Evolutionary conservation across 2,329 filamentous ascomycete genomes (phyloP).

Genomic region (Fusarium tricinctum): DNA sequence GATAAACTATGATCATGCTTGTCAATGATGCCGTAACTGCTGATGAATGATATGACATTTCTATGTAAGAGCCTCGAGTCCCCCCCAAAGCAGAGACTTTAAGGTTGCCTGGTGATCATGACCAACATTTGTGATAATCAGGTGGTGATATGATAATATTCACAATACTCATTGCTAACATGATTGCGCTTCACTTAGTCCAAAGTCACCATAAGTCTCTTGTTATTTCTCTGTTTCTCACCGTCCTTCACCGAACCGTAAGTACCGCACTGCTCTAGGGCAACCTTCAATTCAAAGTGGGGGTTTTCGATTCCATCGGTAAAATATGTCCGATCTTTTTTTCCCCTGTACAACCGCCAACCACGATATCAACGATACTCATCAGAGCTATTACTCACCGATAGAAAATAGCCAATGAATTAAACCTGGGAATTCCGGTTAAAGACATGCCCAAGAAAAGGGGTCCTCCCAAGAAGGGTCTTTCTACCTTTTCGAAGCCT

Average conservation of each 20-base stretch:
- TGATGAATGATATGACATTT: constrained; percentile 41
- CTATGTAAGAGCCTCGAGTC: constrained; percentile 30
- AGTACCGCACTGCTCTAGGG: constrained; percentile 9
- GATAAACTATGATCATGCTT: constrained; percentile 39
- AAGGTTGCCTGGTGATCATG: constrained; percentile 11
- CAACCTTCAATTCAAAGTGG: constrained; percentile 30
- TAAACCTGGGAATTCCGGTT: constrained; percentile 4
- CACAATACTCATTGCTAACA: constrained; percentile 27
- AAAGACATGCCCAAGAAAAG: constrained; percentile 48
- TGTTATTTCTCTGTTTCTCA: background rate
- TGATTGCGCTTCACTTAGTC: background rate
- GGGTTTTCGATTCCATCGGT: constrained; percentile 25
- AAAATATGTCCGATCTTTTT: constrained; percentile 29
- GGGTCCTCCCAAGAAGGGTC: constrained; percentile 41
- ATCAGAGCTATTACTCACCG: constrained; percentile 3
- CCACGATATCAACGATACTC: constrained; percentile 18
- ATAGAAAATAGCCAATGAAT: constrained; percentile 16
- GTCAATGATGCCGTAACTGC: constrained; percentile 44
- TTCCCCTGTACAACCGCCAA: constrained; percentile 14
- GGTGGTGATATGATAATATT: constrained; percentile 31
- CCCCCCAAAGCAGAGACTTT: constrained; percentile 5
- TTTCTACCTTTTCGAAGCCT: constrained; percentile 24
- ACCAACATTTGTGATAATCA: constrained; percentile 3
- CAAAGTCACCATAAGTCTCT: background rate
- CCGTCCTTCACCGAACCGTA: constrained; percentile 18